phyloP scores from a whole-genome alignment of 371 early-diverging fungal genomes.

The Thermomucor indicae-seudaticae region DNA sequence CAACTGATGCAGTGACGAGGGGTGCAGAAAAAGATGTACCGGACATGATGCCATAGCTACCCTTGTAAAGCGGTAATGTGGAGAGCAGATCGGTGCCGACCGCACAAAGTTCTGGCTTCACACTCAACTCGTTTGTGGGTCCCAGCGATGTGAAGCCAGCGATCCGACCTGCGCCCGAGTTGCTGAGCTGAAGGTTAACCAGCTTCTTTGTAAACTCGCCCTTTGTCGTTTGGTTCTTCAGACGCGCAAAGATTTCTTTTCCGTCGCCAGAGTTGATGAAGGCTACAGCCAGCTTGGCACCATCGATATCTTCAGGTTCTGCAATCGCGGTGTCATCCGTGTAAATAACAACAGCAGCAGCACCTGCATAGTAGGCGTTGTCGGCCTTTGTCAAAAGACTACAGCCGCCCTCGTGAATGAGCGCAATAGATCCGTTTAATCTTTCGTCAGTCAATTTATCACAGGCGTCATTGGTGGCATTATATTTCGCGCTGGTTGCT shows the following conservation, averaged over 20 bases:
- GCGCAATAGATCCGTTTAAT: slow-evolving; percentile 9
- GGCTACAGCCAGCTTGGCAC: slow-evolving; percentile 29
- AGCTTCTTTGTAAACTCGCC: slow-evolving; percentile 17
- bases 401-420: slow-evolving; percentile 49
- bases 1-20: slow-evolving; percentile 60
- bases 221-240: slow-evolving; percentile 8
- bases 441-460: neutral
- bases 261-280: slow-evolving; percentile 32
- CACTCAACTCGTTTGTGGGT: slow-evolving; percentile 37
- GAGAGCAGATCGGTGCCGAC: slow-evolving; percentile 69
- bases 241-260: neutral
- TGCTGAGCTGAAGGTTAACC: slow-evolving; percentile 1
- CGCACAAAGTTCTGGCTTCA: slow-evolving; percentile 60
- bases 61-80: slow-evolving; percentile 39
- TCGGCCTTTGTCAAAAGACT: slow-evolving; percentile 32
- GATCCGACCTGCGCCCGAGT: slow-evolving; percentile 10
- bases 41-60: slow-evolving; percentile 55
- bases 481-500: too few species aligned
- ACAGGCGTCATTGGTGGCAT: neutral
- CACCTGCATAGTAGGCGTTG: slow-evolving; percentile 47
- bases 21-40: slow-evolving; percentile 66
- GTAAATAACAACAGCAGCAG: slow-evolving; percentile 40
- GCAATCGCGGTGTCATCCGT: slow-evolving; percentile 8
- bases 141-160: slow-evolving; percentile 42
- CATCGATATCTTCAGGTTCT: too few species aligned